A percentile compares a stretch with the other conserved stretches of the same genome.
Evolutionary conservation across 176 grass and related monocot species (phyloP).

Genomic region (Chloris gayana): DNA sequence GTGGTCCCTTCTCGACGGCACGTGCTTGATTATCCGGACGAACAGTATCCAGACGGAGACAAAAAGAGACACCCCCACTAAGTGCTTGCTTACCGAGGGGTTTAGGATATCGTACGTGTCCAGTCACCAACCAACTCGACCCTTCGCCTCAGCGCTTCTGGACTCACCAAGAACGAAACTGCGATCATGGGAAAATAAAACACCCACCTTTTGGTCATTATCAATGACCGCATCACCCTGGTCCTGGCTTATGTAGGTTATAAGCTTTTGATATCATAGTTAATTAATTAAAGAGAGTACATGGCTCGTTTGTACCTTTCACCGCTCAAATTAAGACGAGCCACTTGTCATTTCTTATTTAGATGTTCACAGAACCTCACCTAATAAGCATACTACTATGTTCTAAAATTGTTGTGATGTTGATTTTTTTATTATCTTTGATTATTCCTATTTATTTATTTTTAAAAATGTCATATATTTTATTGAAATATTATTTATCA

Average conservation of each 20-base stretch:
- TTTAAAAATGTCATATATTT: too few relatives aligned
- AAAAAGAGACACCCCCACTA: constrained; percentile 2
- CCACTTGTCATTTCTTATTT: not conserved
- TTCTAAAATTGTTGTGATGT: too few relatives aligned
- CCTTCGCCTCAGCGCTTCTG: not conserved
- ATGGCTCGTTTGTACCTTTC: not conserved
- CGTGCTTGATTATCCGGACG: constrained; percentile 36
- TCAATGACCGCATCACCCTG: not conserved
- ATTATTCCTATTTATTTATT: too few relatives aligned
- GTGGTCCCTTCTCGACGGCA: constrained; percentile 35
- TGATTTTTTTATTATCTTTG: too few relatives aligned
- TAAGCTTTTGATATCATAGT: not conserved
- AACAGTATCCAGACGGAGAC: constrained; percentile 13
- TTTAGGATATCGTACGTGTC: constrained; percentile 5
- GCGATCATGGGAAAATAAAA: constrained; percentile 2
- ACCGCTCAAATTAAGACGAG: not conserved
- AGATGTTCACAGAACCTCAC: not conserved
- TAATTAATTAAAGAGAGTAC: not conserved
- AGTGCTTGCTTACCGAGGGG: not conserved
- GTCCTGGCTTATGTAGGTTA: not conserved
- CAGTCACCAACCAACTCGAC: not conserved
- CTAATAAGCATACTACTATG: not conserved
- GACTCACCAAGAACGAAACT: not conserved
- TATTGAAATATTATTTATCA: too few relatives aligned
- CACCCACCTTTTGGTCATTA: constrained; percentile 13